phyloP scores from a whole-genome alignment of 192 early-diverging fungal genomes.

The Coemansia sp. region DNA sequence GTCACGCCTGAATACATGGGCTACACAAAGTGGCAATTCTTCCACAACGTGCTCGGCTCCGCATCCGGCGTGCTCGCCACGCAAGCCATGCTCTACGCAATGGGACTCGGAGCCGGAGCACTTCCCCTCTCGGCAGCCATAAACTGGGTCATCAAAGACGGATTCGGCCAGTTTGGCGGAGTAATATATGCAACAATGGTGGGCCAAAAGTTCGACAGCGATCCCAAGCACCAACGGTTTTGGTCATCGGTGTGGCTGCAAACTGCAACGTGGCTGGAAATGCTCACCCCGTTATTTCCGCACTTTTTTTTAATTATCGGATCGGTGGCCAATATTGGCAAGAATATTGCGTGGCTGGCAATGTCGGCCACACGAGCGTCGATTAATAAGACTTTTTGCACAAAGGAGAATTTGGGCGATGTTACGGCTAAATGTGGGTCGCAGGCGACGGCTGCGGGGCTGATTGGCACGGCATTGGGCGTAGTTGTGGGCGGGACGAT shows the following conservation, averaged over 20 bases:
- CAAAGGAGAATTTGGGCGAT: conserved; percentile 79
- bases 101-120: conserved; percentile 77
- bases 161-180: conserved; percentile 81
- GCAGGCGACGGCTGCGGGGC: conserved; percentile 77
- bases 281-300: conserved; percentile 79
- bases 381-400: conserved; percentile 76
- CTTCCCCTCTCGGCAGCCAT: conserved; percentile 77
- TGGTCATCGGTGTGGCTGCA: conserved; percentile 71
- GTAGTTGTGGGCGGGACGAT: conserved; percentile 46
- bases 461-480: conserved; percentile 66
- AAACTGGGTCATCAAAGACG: conserved; percentile 93
- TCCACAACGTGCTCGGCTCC: conserved; percentile 74
- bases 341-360: conserved; percentile 86
- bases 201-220: conserved; percentile 75
- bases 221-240: conserved; percentile 81
- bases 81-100: conserved; percentile 81
- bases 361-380: conserved; percentile 75
- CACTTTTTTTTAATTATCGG: conserved; percentile 73
- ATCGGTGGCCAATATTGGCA: conserved; percentile 78
- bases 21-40: conserved; percentile 78
- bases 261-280: conserved; percentile 69
- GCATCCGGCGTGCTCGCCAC: conserved; percentile 80
- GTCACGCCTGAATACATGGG: conserved; percentile 72
- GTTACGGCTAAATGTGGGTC: conserved; percentile 83
- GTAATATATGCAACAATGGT: conserved; percentile 79